Base-by-base conservation (phyloP, 805 yeast genomes). In the Starmerella potacharoeniae region DNA sequence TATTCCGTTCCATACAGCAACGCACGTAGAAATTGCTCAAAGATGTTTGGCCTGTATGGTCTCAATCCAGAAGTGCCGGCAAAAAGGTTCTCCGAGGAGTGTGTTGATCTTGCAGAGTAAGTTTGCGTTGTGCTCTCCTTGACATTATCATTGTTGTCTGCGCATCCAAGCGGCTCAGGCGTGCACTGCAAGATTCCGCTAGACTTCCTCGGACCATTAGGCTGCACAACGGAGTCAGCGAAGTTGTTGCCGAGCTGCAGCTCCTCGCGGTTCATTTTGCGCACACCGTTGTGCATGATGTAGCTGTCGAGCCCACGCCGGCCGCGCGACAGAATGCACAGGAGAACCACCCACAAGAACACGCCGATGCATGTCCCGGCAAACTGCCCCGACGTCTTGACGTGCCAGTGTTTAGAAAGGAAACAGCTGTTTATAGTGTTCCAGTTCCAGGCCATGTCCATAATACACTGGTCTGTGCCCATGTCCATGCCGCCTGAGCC, bases 341-440 rank as follows among this genome's bases (percentile, higher is more conserved):
- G 72, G 10, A 77, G 76, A 50, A 81, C 66, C 3, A 80, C 82
- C 63, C 83, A 69, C 33, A 78, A 69, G 64, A 82, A 77, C 9
- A 80, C 78, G n/a, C 87, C 87, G 34, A 83, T 72, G 68, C 88
- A 83, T 0, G 85, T 75, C n/a, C 86, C 87, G 4, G 85, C 87
- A 69, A 83, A 83, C 68, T 74, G 80, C 0, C 82, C 83, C 54
- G 70, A 71, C 2, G 81, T 71, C 14, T 68, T 72, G 46, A 80
- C 78, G 56, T 79, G 85, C 89, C 89, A 83, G 34, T 82, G 69
- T 46, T 66, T 71, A 7, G 86, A 75, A 57, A 83, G 72, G 63
- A 83, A 83, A 65, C 87, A 83, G 5, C 82, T 70, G 60, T 83
- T 82, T 33, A 82, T 73, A 0, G 85, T 81, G 60, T 80, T 72